These are phyloP conservation scores for Gnomoniopsis sp. DNA, from an alignment of 2,329 filamentous ascomycete species.

Conservation along the genomic window DNA sequence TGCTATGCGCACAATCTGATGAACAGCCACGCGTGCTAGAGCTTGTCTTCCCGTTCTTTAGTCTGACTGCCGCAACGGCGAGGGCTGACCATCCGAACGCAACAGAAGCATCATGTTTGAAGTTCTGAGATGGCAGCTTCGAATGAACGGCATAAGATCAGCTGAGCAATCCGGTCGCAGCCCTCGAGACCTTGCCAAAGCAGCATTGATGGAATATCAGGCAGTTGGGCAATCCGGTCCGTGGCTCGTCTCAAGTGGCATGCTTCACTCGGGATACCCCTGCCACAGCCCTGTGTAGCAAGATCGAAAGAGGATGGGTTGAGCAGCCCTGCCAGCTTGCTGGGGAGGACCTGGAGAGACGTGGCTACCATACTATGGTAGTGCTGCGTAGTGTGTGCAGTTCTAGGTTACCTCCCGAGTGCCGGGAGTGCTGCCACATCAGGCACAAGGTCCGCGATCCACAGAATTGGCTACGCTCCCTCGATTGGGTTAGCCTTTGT, in stretches of 20 bases:
- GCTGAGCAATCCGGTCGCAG: slow-evolving; percentile 46
- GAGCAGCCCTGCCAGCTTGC: slow-evolving; percentile 15
- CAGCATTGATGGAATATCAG: slow-evolving; percentile 32
- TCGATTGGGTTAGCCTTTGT: slow-evolving; percentile 13
- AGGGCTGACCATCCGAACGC: slow-evolving; percentile 21
- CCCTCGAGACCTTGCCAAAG: slow-evolving; percentile 33
- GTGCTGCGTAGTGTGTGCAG: too few species aligned
- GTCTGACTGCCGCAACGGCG: slow-evolving; percentile 23
- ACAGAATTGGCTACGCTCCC: slow-evolving; percentile 4
- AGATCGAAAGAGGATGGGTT: slow-evolving; percentile 25
- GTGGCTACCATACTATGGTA: too few species aligned
- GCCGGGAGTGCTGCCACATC: slow-evolving; percentile 26
- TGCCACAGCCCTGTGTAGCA: slow-evolving; percentile 30
- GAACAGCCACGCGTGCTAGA: too few species aligned
- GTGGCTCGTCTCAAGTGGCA: slow-evolving; percentile 43
- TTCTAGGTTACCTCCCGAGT: neutral
- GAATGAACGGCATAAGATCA: slow-evolving; percentile 43
- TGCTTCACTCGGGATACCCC: slow-evolving; percentile 27
- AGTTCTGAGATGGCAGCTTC: slow-evolving; percentile 25
- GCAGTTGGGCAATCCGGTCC: slow-evolving; percentile 31
- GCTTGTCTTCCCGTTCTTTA: neutral
- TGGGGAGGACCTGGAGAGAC: slow-evolving; percentile 22
- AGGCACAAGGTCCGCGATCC: slow-evolving; percentile 26
- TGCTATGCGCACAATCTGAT: too few species aligned
- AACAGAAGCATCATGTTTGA: slow-evolving; percentile 18